Conservation (phyloP, 2,329 filamentous ascomycete species). For the Diaporthe australafricana region DNA sequence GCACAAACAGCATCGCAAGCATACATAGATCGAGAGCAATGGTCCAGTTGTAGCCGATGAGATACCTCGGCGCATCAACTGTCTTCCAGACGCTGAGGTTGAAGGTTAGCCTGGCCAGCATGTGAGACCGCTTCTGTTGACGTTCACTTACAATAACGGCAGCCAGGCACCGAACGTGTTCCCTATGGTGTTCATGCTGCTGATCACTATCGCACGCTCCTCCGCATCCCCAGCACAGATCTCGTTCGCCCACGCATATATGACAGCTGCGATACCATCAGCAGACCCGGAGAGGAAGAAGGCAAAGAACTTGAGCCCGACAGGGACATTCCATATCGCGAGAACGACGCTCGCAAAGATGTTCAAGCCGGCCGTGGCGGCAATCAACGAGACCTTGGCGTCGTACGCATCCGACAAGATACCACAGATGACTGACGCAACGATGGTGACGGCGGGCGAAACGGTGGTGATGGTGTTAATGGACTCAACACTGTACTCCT, state of each 20-base stretch:
- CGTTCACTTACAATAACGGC: constrained; percentile 41
- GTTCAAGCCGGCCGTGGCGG: neutral
- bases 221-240: constrained; percentile 47
- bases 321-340: neutral
- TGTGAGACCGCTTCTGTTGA: rapidly evolving
- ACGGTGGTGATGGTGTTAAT: constrained; percentile 19
- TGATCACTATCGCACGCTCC: constrained; percentile 47
- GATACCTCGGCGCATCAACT: constrained; percentile 5
- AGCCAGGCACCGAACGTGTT: constrained; percentile 47
- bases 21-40: constrained; percentile 9
- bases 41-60: constrained; percentile 1
- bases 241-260: constrained; percentile 49
- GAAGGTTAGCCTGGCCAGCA: neutral
- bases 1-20: neutral
- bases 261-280: neutral
- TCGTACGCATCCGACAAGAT: constrained; percentile 13
- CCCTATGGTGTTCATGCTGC: constrained; percentile 48
- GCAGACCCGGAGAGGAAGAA: constrained; percentile 12
- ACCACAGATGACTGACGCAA: constrained; percentile 8
- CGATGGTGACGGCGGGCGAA: neutral
- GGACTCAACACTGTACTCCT: neutral
- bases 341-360: neutral
- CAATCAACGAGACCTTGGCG: neutral
- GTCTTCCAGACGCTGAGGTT: constrained; percentile 1
- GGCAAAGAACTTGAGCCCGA: constrained; percentile 13